Evolutionary conservation across 1,284 basidiomycete genomes (phyloP), one percentile per base, ranked within the genome.

Genomic region (Boletus smithii): DNA sequence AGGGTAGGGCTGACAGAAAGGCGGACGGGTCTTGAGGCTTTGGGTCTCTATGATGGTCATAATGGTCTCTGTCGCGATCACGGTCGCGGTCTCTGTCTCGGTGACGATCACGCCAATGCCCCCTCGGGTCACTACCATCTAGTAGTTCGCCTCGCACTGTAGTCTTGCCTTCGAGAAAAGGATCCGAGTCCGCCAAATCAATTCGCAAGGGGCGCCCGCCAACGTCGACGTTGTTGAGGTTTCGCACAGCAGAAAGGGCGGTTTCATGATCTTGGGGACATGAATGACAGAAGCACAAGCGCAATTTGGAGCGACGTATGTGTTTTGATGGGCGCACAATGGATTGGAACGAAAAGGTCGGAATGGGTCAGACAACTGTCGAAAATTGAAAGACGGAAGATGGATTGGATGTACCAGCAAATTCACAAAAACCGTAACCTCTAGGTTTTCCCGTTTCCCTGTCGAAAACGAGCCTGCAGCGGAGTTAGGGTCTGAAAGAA

Each of bases 351-450:
- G 39, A 55, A 49, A 47, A 49, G 48, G 60, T 48, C 58, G 49
- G 56, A 68, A 67, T 53, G 60, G 59, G 71, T 76, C 67, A 73
- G 72, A 75, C 66, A 60, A 51, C 51, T 47, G 53, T 55, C 54
- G 61, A 51, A 42, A 49, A 52, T 53, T 49, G 46, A 49, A 57
- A 62, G 65, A 59, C 55, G 46, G 49, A 49, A 44, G 42, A 69
- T 67, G 60, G 63, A 65, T 70, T 63, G 64, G 57, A 75, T 81
- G 69, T 77, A 94, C 92, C 92, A 60, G 89, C 85, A 67, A 93
- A 97, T 78, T 97, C 93, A 73, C 94, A 95, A 66, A 97, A 97
- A 11, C 95, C 95, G 66, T 97, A 99, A 13, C 97, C 95, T 70
- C 91, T 93, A 41, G 94, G 91, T 68, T 95, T 93, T 48, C 95